Percentiles rank a stretch among this genome's conserved stretches.
phyloP scores from a whole-genome alignment of 441 rosid species.

The Populus hybrid region DNA sequence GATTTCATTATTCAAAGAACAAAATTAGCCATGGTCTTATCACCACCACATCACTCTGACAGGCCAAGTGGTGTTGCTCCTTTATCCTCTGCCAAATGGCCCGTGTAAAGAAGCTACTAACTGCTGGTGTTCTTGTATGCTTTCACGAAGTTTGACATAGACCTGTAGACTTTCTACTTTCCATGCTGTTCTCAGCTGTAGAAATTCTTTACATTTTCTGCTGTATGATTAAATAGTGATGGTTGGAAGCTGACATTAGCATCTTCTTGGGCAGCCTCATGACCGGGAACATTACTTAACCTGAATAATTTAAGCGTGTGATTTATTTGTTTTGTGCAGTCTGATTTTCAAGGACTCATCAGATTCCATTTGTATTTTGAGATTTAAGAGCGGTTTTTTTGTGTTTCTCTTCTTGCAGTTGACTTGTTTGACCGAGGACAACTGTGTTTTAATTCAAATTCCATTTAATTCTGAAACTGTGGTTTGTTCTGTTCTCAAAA shows the following conservation, averaged over 20 bases:
- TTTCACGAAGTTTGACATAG: neutral
- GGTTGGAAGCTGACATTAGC: neutral
- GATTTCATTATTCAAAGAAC: conserved; percentile 1
- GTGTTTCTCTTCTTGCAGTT: conserved; percentile 45
- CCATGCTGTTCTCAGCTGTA: neutral
- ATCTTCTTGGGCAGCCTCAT: neutral
- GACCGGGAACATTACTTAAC: neutral
- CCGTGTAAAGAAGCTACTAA: neutral
- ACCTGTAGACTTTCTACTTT: neutral
- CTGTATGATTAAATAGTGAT: neutral
- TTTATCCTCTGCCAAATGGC: neutral
- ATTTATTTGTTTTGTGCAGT: conserved; percentile 8
- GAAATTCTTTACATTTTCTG: neutral
- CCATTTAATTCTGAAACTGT: conserved; percentile 52
- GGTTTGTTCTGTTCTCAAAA: conserved; percentile 44
- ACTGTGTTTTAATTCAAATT: conserved; percentile 64
- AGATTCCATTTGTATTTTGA: conserved; percentile 10
- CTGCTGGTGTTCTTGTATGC: neutral
- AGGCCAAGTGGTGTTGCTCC: neutral
- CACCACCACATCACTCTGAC: neutral
- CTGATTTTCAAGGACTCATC: conserved; percentile 2
- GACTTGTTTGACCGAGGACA: conserved; percentile 56
- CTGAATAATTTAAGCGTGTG: neutral
- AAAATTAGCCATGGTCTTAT: neutral
- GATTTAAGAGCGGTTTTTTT: conserved; percentile 4